These are phyloP conservation scores for Pharnaceum exiguum DNA, from an alignment of 148 eudicot species.

Conservation along the genomic window DNA sequence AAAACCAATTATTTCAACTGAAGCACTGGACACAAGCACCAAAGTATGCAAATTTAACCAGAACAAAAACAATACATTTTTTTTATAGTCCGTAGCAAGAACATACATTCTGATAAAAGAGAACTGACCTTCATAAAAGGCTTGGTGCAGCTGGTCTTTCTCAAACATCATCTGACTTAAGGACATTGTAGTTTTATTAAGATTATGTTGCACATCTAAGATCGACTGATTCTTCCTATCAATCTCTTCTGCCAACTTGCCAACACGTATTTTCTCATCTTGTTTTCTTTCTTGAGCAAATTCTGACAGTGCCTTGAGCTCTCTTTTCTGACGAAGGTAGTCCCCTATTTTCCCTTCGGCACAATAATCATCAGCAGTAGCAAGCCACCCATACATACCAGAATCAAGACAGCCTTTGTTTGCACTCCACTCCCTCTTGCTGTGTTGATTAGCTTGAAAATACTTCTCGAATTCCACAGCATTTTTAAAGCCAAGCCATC, in stretches of 20 bases:
- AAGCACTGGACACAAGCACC: conserved; percentile 1
- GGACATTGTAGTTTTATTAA: conserved; percentile 48
- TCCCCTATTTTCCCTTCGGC: conserved; percentile 50
- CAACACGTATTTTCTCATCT: conserved; percentile 30
- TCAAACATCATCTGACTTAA: conserved; percentile 52
- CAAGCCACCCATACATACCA: conserved; percentile 75
- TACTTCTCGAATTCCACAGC: conserved; percentile 71
- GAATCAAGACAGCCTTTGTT: conserved; percentile 24
- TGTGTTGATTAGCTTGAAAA: conserved; percentile 46
- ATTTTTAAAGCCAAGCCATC: conserved; percentile 58
- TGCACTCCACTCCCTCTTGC: conserved; percentile 61
- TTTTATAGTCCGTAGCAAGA: too few species aligned
- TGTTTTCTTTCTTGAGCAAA: conserved; percentile 38
- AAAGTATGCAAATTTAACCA: background rate
- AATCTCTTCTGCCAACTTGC: conserved; percentile 45
- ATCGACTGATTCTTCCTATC: conserved; percentile 44
- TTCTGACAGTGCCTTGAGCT: conserved; percentile 51
- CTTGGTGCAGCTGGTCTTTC: conserved; percentile 48
- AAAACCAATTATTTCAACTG: too few species aligned
- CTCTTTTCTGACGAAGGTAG: conserved; percentile 46
- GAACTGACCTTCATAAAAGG: conserved; percentile 50
- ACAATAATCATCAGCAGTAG: conserved; percentile 58
- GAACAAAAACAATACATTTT: background rate
- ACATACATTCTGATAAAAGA: background rate
- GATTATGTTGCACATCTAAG: conserved; percentile 45